Evolutionary conservation across 352 stramenopile species (phyloP).

Genomic region (Globisporangium abappressorium): DNA sequence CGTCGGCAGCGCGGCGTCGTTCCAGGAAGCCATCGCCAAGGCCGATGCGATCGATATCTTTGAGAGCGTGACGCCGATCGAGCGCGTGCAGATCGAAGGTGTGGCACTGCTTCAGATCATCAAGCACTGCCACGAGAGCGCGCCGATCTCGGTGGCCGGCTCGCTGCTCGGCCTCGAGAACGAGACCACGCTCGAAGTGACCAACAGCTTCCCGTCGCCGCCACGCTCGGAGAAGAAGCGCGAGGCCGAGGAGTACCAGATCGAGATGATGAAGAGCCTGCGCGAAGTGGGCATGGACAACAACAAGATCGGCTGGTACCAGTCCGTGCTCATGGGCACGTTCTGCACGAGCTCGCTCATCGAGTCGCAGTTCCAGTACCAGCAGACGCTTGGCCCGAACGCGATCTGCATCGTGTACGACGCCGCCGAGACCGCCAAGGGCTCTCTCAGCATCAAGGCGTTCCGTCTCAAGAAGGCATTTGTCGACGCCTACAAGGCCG

Average conservation of each 20-base stretch:
- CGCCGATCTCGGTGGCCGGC: conserved; percentile 92
- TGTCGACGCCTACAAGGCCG: conserved; percentile 88
- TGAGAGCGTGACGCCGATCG: conserved; percentile 60
- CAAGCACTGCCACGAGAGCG: conserved; percentile 97
- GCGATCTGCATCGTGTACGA: conserved; percentile 98
- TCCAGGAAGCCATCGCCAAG: conserved; percentile 20
- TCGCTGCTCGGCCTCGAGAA: conserved; percentile 95
- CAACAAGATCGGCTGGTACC: conserved; percentile 99
- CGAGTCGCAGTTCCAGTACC: conserved; percentile 96
- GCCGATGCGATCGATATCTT: conserved; percentile 68
- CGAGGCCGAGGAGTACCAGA: conserved; percentile 93
- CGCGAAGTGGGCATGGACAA: conserved; percentile 98
- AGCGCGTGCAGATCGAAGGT: conserved; percentile 73
- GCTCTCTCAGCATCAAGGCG: conserved; percentile 93
- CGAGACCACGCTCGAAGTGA: conserved; percentile 92
- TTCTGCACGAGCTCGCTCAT: conserved; percentile 95
- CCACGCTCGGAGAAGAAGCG: conserved; percentile 73
- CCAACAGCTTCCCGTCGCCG: conserved; percentile 97
- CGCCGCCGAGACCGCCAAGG: conserved; percentile 94
- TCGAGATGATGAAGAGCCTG: conserved; percentile 99
- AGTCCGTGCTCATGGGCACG: conserved; percentile 95
- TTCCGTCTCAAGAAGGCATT: conserved; percentile 95
- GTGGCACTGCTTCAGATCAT: conserved; percentile 93
- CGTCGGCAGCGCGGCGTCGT: conserved; percentile 14
- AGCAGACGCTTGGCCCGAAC: conserved; percentile 96